phyloP scores from a whole-genome alignment of 495 filamentous ascomycete genomes.

The Apiosordaria backusii region DNA sequence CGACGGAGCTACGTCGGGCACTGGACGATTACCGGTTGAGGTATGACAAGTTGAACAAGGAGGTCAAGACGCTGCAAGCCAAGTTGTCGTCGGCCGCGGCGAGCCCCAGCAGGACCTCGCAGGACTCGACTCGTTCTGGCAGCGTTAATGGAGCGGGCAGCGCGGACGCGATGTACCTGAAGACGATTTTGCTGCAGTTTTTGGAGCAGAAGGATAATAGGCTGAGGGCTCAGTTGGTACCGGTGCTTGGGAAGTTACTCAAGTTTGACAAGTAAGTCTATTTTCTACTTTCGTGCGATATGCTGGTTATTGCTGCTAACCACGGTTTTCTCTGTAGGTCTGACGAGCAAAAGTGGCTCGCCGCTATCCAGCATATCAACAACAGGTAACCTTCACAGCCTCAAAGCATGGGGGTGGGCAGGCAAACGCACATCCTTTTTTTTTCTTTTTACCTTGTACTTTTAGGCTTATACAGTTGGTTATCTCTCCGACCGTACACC shows the following conservation, averaged over 20 bases:
- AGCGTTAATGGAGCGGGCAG: slow-evolving; percentile 35
- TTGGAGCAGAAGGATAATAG: slow-evolving; percentile 91
- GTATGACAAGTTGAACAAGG: slow-evolving; percentile 76
- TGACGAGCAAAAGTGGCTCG: slow-evolving; percentile 87
- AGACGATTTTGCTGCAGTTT: slow-evolving; percentile 93
- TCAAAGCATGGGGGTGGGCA: not conserved
- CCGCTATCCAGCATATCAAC: slow-evolving; percentile 56
- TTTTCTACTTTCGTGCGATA: not conserved
- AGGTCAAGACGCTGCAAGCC: slow-evolving; percentile 45
- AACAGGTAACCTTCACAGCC: slow-evolving; percentile 18
- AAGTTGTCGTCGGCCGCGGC: slow-evolving; percentile 29
- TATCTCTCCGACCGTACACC: not conserved
- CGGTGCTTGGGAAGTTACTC: slow-evolving; percentile 84
- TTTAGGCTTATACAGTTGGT: not conserved
- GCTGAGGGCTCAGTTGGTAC: slow-evolving; percentile 84
- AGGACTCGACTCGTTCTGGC: slow-evolving; percentile 59
- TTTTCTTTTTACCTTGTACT: not conserved
- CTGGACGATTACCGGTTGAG: slow-evolving; percentile 72
- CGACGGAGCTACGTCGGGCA: slow-evolving; percentile 65
- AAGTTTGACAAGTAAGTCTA: slow-evolving; percentile 79
- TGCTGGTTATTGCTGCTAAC: not conserved
- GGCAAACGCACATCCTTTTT: too few relatives aligned
- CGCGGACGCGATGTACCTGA: slow-evolving; percentile 83
- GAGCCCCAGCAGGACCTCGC: slow-evolving; percentile 41
- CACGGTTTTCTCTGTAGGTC: slow-evolving; percentile 48